phyloP scores from a whole-genome alignment of 306 rosid species.

The Nissolia schottii region DNA sequence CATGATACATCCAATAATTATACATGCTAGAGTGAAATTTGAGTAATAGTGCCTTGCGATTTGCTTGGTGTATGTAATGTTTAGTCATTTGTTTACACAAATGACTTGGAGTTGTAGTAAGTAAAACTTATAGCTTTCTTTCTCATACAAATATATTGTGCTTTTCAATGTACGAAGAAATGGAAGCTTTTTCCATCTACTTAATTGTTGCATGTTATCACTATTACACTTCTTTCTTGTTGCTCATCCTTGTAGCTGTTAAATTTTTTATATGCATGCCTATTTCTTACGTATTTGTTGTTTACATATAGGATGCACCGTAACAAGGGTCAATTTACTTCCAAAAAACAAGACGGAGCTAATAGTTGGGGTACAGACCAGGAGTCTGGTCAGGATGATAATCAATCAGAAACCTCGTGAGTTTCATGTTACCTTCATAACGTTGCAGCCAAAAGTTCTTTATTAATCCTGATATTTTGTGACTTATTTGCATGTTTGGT shows the following conservation, averaged over 20 bases:
- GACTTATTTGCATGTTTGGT: background rate
- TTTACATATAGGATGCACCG: constrained; percentile 82
- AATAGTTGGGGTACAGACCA: constrained; percentile 53
- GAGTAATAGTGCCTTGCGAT: background rate
- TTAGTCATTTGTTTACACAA: too few species aligned
- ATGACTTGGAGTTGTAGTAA: background rate
- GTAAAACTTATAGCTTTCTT: background rate
- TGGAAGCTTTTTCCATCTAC: background rate
- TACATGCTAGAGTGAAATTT: constrained; percentile 5
- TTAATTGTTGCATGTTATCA: background rate
- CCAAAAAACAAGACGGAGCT: constrained; percentile 74
- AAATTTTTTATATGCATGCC: background rate
- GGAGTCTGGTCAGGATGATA: constrained; percentile 73
- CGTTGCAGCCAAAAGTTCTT: background rate
- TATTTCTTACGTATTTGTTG: constrained; percentile 18
- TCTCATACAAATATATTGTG: background rate
- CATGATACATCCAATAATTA: background rate
- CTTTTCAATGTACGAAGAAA: background rate
- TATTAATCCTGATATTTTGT: background rate
- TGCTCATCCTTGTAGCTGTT: constrained; percentile 10
- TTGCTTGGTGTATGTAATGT: background rate
- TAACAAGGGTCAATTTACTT: constrained; percentile 90
- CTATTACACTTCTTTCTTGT: background rate
- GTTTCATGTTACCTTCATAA: constrained; percentile 30
- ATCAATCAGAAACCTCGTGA: constrained; percentile 66